phyloP scores from a whole-genome alignment of 2,329 filamentous ascomycete species.

The Chalaropsis ovoidea region DNA sequence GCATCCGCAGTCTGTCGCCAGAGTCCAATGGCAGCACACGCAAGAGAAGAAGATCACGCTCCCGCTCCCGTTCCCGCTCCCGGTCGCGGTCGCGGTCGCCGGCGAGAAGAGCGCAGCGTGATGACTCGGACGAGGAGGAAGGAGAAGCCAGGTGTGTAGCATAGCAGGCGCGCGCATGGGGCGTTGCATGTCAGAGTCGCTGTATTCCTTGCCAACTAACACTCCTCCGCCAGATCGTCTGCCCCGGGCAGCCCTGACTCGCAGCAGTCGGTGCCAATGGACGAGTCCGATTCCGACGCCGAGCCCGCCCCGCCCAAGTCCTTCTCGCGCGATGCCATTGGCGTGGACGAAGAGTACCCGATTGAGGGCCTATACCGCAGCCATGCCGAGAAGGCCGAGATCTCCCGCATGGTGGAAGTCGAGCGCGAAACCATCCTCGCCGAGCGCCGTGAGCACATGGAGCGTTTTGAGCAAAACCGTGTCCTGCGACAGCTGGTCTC shows the following conservation, averaged over 20 bases:
- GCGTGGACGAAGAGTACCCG: constrained; percentile 58
- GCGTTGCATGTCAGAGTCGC: background rate
- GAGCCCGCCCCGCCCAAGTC: constrained; percentile 39
- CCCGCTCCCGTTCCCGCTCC: no score
- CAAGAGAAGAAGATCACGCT: constrained; percentile 17
- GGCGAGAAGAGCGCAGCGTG: constrained; percentile 35
- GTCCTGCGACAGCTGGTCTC: constrained; percentile 67
- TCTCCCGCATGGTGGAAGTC: constrained; percentile 80
- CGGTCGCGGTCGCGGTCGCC: constrained; percentile 29
- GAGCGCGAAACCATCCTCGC: constrained; percentile 84
- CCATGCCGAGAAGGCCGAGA: constrained; percentile 61
- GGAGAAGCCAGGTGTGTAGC: constrained; percentile 50
- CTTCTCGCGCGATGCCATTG: constrained; percentile 39
- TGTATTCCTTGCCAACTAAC: background rate
- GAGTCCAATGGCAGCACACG: constrained; percentile 6
- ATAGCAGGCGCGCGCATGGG: background rate
- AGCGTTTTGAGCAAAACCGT: constrained; percentile 70
- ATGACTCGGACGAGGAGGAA: constrained; percentile 52
- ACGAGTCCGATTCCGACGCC: constrained; percentile 63
- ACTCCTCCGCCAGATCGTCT: constrained; percentile 48
- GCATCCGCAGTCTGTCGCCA: constrained; percentile 18
- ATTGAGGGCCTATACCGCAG: constrained; percentile 78
- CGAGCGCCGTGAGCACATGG: constrained; percentile 72
- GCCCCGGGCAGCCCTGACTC: constrained; percentile 61
- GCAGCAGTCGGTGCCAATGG: constrained; percentile 76